Conservation (phyloP, 257 asterid species). For the Penstemon newberryi region DNA sequence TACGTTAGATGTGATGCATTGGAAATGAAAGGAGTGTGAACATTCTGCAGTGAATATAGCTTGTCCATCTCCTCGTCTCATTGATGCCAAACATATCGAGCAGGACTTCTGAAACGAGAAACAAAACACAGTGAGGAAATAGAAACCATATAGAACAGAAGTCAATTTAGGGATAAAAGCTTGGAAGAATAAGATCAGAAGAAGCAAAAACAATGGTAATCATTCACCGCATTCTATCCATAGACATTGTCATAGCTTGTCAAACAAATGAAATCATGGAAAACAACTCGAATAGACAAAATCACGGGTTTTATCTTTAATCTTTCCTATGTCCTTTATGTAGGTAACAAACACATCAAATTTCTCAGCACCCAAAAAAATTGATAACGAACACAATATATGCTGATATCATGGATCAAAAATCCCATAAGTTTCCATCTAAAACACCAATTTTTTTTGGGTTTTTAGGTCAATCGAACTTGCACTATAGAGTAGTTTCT, state of each 20-base stretch:
- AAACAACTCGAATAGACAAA: not conserved
- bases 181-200: not conserved
- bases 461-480: too few species aligned
- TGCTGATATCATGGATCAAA: not conserved
- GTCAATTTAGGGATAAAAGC: not conserved
- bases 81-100: constrained; percentile 82
- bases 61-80: constrained; percentile 88
- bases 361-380: constrained; percentile 15
- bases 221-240: not conserved
- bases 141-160: not conserved
- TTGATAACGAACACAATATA: constrained; percentile 3
- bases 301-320: not conserved
- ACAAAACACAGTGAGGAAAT: constrained; percentile 23
- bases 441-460: too few species aligned
- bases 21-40: constrained; percentile 94
- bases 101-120: constrained; percentile 68
- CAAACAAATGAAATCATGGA: not conserved
- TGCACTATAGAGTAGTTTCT: too few species aligned
- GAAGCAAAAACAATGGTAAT: not conserved
- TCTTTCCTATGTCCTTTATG: not conserved
- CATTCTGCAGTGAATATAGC: constrained; percentile 98
- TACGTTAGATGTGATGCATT: constrained; percentile 88
- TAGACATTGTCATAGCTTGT: constrained; percentile 2
- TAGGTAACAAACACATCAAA: not conserved
- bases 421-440: too few species aligned